A percentile compares a stretch with the other conserved stretches of the same genome.
Evolutionary conservation across 225 moss, liverwort and hornwort genomes (phyloP).

Genomic region (Takakia lepidozioides): DNA sequence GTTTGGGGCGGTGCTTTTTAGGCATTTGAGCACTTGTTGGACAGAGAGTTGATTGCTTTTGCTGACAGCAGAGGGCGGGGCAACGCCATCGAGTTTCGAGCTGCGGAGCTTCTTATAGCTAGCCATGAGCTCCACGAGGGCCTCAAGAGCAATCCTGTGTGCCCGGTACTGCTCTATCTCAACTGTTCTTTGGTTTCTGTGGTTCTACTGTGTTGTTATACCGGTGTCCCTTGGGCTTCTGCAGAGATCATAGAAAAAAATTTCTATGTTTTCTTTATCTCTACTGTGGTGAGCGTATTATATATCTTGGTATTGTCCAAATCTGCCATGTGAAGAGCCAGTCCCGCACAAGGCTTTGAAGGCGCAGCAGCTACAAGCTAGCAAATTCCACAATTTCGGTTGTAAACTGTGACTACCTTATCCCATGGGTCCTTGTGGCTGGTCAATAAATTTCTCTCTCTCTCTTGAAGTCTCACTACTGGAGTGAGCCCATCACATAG

Average conservation of each 20-base stretch:
- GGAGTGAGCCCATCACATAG: too few species aligned
- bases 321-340: too few species aligned
- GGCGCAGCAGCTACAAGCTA: too few species aligned
- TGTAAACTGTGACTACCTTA: too few species aligned
- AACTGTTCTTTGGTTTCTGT: background rate
- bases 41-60: constrained; percentile 64
- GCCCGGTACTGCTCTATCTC: constrained; percentile 47
- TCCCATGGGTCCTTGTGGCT: too few species aligned
- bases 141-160: constrained; percentile 52
- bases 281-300: too few species aligned
- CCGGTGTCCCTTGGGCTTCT: background rate
- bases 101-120: constrained; percentile 74
- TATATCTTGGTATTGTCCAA: too few species aligned
- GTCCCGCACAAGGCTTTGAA: too few species aligned
- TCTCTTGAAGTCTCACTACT: too few species aligned
- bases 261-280: too few species aligned
- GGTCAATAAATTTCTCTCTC: too few species aligned
- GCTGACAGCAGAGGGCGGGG: constrained; percentile 61
- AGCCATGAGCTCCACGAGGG: constrained; percentile 82
- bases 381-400: too few species aligned
- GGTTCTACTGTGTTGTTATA: background rate
- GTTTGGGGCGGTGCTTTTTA: constrained; percentile 15
- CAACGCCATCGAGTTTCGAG: constrained; percentile 74
- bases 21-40: constrained; percentile 93
- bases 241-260: background rate